Percentiles rank a stretch among this genome's conserved stretches.
phyloP scores from a whole-genome alignment of 78 protist species.

The slime mould (Dictyostelium discoideum) region DNA sequence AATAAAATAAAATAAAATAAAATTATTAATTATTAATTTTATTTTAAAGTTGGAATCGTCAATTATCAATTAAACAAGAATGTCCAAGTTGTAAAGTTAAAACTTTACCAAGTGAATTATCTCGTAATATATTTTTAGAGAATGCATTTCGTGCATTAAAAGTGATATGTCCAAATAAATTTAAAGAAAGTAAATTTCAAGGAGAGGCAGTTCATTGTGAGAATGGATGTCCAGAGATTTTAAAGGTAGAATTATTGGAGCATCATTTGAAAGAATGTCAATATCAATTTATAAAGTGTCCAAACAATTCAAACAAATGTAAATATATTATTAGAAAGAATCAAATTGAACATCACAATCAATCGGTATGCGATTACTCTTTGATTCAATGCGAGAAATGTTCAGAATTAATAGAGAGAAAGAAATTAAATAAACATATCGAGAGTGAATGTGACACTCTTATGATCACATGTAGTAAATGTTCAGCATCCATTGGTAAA shows the following conservation, averaged over 20 bases:
- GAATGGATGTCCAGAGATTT: background rate
- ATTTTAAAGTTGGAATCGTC: background rate
- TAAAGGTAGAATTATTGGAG: background rate
- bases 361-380: background rate
- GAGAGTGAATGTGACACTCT: background rate
- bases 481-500: background rate
- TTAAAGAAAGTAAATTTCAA: background rate
- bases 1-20: background rate
- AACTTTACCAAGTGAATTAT: background rate
- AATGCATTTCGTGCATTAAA: background rate
- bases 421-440: background rate
- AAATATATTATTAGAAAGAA: background rate
- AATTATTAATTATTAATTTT: background rate
- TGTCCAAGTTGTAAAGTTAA: conserved; percentile 5
- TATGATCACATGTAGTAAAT: background rate
- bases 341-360: background rate
- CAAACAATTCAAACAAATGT: background rate
- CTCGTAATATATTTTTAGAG: conserved; percentile 1
- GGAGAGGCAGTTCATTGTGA: background rate
- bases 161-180: background rate
- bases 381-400: background rate
- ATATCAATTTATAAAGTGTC: background rate
- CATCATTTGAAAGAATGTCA: background rate
- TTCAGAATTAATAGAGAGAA: background rate
- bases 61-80: background rate